Evolutionary conservation across 148 eudicot genomes (phyloP).

Genomic region (Oxyria digyna): DNA sequence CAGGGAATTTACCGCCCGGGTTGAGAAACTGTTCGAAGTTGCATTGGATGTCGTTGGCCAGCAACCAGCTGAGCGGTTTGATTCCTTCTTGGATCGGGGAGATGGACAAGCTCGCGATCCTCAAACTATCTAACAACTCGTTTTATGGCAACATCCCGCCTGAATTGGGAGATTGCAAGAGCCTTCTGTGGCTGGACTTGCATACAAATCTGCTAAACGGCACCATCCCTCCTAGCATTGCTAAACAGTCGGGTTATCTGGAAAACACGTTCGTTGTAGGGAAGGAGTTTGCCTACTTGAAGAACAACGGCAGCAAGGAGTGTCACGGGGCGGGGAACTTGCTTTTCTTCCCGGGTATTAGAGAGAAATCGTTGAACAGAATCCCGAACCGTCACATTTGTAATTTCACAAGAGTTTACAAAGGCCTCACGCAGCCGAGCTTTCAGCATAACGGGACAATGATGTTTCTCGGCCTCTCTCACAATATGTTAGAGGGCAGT

Average conservation of each 20-base stretch:
- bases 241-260: constrained; percentile 66
- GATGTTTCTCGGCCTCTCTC: constrained; percentile 74
- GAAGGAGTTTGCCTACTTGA: constrained; percentile 57
- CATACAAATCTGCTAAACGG: constrained; percentile 60
- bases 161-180: constrained; percentile 75
- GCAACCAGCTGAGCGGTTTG: constrained; percentile 48
- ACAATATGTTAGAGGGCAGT: constrained; percentile 54
- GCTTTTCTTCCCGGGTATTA: constrained; percentile 72
- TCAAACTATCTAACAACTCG: constrained; percentile 76
- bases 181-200: constrained; percentile 81
- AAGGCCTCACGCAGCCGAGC: constrained; percentile 52
- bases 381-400: constrained; percentile 52
- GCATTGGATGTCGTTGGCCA: constrained; percentile 77
- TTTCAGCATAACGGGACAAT: constrained; percentile 79
- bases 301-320: constrained; percentile 58
- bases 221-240: constrained; percentile 46
- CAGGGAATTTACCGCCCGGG: constrained; percentile 56
- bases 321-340: constrained; percentile 88
- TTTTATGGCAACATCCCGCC: constrained; percentile 56
- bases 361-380: constrained; percentile 36
- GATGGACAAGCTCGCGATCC: constrained; percentile 49
- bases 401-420: constrained; percentile 54
- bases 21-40: constrained; percentile 56
- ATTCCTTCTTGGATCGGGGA: constrained; percentile 71
- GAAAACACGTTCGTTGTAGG: constrained; percentile 49